These are phyloP conservation scores for Xerocomellus dryophilus DNA, from an alignment of 768 basidiomycete species.

Conservation along the genomic window DNA sequence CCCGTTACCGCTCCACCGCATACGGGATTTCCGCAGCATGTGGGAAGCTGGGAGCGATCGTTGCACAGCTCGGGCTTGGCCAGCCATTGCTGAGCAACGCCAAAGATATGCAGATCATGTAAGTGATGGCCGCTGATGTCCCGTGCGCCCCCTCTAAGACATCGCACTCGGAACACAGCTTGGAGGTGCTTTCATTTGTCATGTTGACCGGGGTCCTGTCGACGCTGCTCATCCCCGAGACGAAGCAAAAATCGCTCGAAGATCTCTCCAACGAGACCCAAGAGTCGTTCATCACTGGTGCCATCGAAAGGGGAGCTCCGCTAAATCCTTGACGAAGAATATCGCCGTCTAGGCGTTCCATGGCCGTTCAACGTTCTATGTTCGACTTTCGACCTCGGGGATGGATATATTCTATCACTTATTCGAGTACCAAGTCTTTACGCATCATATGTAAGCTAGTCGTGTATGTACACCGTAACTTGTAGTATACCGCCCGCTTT, in stretches of 20 bases:
- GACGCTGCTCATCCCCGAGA: slow-evolving; percentile 80
- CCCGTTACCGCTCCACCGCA: slow-evolving; percentile 66
- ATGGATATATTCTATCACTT: not conserved
- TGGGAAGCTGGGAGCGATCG: slow-evolving; percentile 74
- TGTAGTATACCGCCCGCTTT: not conserved
- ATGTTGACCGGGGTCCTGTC: slow-evolving; percentile 84
- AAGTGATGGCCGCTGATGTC: slow-evolving; percentile 25
- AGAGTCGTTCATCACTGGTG: slow-evolving; percentile 48
- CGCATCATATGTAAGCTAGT: not conserved
- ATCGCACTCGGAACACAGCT: slow-evolving; percentile 31
- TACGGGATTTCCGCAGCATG: slow-evolving; percentile 75
- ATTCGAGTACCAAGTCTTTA: not conserved
- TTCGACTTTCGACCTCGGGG: not conserved
- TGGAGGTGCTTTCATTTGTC: slow-evolving; percentile 78
- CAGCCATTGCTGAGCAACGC: slow-evolving; percentile 53
- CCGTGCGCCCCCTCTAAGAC: slow-evolving; percentile 1
- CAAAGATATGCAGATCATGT: slow-evolving; percentile 65
- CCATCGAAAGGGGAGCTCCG: slow-evolving; percentile 16
- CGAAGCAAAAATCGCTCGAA: slow-evolving; percentile 62
- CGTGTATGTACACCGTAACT: not conserved
- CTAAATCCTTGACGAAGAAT: not conserved
- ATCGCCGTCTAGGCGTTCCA: not conserved
- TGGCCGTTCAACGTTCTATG: too few species aligned
- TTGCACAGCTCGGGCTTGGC: slow-evolving; percentile 74
- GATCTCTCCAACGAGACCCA: slow-evolving; percentile 72